Evolutionary conservation across 768 basidiomycete species (phyloP).

Genomic region (Floccularia luteovirens): DNA sequence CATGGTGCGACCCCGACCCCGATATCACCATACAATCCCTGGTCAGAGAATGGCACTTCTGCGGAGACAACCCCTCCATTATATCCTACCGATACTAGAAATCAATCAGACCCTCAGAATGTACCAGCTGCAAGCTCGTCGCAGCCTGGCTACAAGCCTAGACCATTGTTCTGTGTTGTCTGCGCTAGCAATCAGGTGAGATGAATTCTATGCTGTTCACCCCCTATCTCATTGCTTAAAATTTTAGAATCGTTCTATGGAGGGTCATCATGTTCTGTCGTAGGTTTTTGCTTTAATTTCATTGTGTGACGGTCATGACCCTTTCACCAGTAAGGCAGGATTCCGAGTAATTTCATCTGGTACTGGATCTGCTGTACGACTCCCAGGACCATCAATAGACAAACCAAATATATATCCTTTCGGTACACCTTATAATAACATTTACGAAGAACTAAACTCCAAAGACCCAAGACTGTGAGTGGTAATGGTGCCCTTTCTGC

Average conservation of each 20-base stretch:
- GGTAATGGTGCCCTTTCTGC: background rate
- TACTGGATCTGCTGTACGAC: constrained; percentile 93
- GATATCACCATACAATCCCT: constrained; percentile 14
- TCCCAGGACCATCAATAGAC: constrained; percentile 95
- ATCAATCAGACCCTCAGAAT: constrained; percentile 2
- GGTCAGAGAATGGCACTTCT: constrained; percentile 17
- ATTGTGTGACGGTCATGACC: constrained; percentile 6
- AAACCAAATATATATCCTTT: constrained; percentile 96
- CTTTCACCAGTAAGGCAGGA: constrained; percentile 68
- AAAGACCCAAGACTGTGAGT: constrained; percentile 85
- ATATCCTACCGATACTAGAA: no score
- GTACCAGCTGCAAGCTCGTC: constrained; percentile 4
- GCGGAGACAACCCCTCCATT: no score
- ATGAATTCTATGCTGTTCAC: constrained; percentile 6
- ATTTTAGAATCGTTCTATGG: constrained; percentile 92
- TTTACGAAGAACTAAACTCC: constrained; percentile 80
- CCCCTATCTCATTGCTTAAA: constrained; percentile 1
- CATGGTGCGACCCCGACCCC: constrained; percentile 28
- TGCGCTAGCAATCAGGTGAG: constrained; percentile 98
- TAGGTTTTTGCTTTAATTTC: constrained; percentile 31
- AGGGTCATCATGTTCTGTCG: constrained; percentile 88
- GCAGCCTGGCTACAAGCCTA: constrained; percentile 45
- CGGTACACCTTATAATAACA: constrained; percentile 94
- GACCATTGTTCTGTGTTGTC: constrained; percentile 93
- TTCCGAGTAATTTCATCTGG: constrained; percentile 90